phyloP scores from a whole-genome alignment of 768 basidiomycete species.

The Mycena galericulata region DNA sequence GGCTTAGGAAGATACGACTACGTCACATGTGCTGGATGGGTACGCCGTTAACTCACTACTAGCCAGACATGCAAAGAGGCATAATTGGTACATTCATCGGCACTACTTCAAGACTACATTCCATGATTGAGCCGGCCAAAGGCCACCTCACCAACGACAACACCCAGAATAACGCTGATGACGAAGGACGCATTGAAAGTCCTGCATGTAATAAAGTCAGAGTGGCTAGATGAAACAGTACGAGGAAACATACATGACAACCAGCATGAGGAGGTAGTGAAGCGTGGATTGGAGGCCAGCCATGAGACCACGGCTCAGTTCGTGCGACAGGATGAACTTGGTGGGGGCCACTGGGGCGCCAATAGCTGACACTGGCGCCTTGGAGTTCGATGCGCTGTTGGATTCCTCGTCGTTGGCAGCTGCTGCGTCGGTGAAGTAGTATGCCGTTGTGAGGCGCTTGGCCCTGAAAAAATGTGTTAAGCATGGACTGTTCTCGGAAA shows the following conservation, averaged over 20 bases:
- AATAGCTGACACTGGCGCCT: background rate
- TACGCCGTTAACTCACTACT: too few species aligned
- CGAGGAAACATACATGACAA: constrained; percentile 36
- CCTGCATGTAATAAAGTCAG: constrained; percentile 22
- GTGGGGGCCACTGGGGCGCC: background rate
- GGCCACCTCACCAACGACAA: constrained; percentile 33
- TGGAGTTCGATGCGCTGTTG: background rate
- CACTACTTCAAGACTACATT: background rate
- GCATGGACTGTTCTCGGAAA: too few species aligned
- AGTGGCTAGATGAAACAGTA: background rate
- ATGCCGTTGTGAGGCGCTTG: constrained; percentile 6
- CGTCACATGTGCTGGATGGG: too few species aligned
- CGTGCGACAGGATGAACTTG: constrained; percentile 38
- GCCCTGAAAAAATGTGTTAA: too few species aligned
- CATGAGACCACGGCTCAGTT: constrained; percentile 31
- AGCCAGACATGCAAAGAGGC: too few species aligned
- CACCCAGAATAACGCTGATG: constrained; percentile 35
- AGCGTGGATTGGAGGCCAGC: constrained; percentile 33
- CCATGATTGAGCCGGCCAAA: constrained; percentile 33
- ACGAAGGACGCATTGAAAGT: constrained; percentile 38
- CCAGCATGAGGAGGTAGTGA: constrained; percentile 41
- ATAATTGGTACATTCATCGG: too few species aligned
- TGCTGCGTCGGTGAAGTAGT: constrained; percentile 1
- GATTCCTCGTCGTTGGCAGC: background rate
- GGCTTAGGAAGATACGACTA: too few species aligned